Evolutionary conservation across 257 asterid species (phyloP), one percentile per base, ranked within the genome.

Genomic region (Forsythia viridissima): DNA sequence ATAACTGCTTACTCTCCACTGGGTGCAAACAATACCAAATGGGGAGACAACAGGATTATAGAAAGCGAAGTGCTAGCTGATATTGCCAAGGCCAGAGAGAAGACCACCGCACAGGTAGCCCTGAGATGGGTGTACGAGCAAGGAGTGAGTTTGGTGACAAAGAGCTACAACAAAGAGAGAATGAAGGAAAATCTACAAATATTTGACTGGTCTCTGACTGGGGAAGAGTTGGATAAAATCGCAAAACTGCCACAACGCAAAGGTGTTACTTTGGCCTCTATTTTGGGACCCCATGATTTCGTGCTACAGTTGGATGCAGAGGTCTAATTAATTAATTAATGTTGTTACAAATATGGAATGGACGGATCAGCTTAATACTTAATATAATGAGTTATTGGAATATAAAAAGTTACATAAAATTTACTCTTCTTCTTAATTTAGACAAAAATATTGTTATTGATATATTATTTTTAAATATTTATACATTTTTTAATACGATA

Each of bases 91-190:
- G 77, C 82, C 2, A 84, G 43, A 39, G 88, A 88, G 6, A 90
- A 90, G 79, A 85, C 87, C 3, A 79, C 82, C 0, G 92, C 92
- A 6, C 97, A 91, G 89, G 87, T 90, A 42, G 92, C 95, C 0
- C 39, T 92, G 76, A 81, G 93, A 66, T 90, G 95, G 95, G 85
- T 80, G 10, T 82, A 85, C 16, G 91, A 92, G 85, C 91, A 87
- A 83, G 91, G 87, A 41, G 91, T 73, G 73, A 85, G 90, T 77
- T 8, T 90, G 66, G 87, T 88, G 51, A 41, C 87, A 4, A 92
- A 92, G 77, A 92, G 91, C 83, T 86, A 76, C 80, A 90, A 90
- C 84, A 88, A 82, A 46, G 87, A 87, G 76, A 89, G 96, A 66
- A 90, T 92, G 92, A 84, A 34, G 21, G 73, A 89, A 20, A 92